These are phyloP conservation scores for Metschnikowia gelsemii DNA, from an alignment of 805 yeast species.

Conservation along the genomic window DNA sequence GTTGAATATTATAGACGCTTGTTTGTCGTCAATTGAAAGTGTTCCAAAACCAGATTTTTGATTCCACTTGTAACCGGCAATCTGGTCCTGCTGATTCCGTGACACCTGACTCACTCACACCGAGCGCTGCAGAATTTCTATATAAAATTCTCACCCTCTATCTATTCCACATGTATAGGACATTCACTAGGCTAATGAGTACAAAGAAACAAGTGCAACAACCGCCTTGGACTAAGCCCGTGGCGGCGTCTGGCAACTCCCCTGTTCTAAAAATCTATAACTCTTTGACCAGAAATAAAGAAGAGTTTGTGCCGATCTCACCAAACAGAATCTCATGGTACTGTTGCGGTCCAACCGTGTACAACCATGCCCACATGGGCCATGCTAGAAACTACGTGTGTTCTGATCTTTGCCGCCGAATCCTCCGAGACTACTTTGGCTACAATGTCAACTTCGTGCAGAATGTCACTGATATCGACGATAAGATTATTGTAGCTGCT, in stretches of 20 bases:
- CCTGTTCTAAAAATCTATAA: slow-evolving; percentile 65
- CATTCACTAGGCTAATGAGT: slow-evolving; percentile 18
- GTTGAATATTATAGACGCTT: too few species aligned
- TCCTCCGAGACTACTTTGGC: slow-evolving; percentile 87
- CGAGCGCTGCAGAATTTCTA: slow-evolving; percentile 3
- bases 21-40: too few species aligned
- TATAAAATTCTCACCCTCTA: slow-evolving; percentile 8
- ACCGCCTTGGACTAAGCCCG: slow-evolving; percentile 37
- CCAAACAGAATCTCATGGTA: slow-evolving; percentile 83
- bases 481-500: slow-evolving; percentile 91
- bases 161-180: slow-evolving; percentile 7
- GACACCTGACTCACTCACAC: slow-evolving; percentile 3
- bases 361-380: slow-evolving; percentile 96
- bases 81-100: too few species aligned
- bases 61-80: too few species aligned
- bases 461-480: slow-evolving; percentile 98
- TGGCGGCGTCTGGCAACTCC: slow-evolving; percentile 16
- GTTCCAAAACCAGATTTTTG: too few species aligned
- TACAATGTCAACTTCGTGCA: slow-evolving; percentile 86
- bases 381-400: slow-evolving; percentile 97
- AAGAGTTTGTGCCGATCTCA: slow-evolving; percentile 67
- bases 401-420: slow-evolving; percentile 87
- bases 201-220: slow-evolving; percentile 35
- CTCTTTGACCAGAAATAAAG: slow-evolving; percentile 79
- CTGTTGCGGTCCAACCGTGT: slow-evolving; percentile 98